phyloP scores from a whole-genome alignment of 495 filamentous ascomycete species.

The Aspergillus panamensis region DNA sequence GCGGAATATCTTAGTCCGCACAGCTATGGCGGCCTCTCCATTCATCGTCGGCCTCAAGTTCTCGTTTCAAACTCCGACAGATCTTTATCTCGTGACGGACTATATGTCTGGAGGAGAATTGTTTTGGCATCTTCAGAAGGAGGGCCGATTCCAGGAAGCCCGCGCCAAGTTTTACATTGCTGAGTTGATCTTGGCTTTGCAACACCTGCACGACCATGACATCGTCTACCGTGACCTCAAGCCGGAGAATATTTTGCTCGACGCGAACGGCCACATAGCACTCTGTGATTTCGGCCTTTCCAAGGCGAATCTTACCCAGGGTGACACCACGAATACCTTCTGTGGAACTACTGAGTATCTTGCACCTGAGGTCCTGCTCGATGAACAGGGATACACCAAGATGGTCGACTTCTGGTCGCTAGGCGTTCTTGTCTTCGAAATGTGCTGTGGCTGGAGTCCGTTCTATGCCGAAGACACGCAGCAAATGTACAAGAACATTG shows the following conservation, averaged over 20 bases:
- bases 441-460: constrained; percentile 99
- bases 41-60: constrained; percentile 99
- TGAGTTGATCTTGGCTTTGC: constrained; percentile 90
- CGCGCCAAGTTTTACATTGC: constrained; percentile 99
- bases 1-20: constrained; percentile 93
- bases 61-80: constrained; percentile 95
- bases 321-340: constrained; percentile 98
- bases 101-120: constrained; percentile 99
- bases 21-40: constrained; percentile 90
- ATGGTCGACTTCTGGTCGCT: constrained; percentile 99
- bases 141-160: constrained; percentile 91
- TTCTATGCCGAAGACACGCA: constrained; percentile 99
- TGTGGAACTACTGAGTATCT: constrained; percentile 98
- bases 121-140: constrained; percentile 98
- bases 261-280: constrained; percentile 82
- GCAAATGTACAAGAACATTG: constrained; percentile 99
- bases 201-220: constrained; percentile 93
- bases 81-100: constrained; percentile 97
- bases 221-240: constrained; percentile 96
- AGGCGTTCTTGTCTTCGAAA: constrained; percentile 96
- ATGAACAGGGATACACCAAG: constrained; percentile 98
- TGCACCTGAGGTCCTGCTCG: constrained; percentile 89
- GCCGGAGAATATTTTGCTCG: constrained; percentile 79
- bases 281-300: constrained; percentile 90
- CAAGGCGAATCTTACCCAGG: constrained; percentile 93